Conservation (phyloP, 169 alveolate genomes). For the Eimeria necatrix region DNA sequence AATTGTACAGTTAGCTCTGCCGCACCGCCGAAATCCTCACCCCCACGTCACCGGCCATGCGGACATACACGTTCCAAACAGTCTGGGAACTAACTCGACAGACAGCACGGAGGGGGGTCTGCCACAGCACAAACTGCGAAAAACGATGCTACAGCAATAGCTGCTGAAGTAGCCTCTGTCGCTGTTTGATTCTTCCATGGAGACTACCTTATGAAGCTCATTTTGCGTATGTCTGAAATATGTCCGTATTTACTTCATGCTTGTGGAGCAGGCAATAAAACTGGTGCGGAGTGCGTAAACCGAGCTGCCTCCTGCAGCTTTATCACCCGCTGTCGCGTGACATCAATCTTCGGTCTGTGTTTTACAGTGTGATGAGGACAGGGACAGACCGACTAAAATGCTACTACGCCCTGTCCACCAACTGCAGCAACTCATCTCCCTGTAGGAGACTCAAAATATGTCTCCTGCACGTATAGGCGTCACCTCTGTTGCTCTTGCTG, state of each 20-base stretch:
- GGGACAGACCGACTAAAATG: neutral
- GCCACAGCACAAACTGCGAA: neutral
- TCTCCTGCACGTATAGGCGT: slow-evolving; percentile 4
- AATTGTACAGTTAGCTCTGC: neutral
- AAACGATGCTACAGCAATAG: neutral
- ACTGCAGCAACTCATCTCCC: slow-evolving; percentile 16
- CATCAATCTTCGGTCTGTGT: too few species aligned
- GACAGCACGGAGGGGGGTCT: neutral
- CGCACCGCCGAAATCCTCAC: too few species aligned
- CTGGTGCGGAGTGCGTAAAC: slow-evolving; percentile 13
- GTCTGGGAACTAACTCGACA: too few species aligned
- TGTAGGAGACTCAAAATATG: slow-evolving; percentile 6
- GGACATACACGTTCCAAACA: too few species aligned
- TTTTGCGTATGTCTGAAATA: too few species aligned
- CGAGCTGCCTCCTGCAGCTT: slow-evolving; percentile 17
- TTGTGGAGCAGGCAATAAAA: neutral
- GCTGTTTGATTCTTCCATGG: too few species aligned
- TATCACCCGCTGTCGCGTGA: too few species aligned
- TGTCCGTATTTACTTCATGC: too few species aligned
- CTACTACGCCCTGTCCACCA: neutral
- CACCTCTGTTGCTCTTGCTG: neutral
- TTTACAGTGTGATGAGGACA: too few species aligned
- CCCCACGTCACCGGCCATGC: neutral
- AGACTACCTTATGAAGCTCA: too few species aligned
- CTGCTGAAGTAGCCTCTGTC: neutral